A percentile compares a stretch with the other conserved stretches of the same genome.
These are phyloP conservation scores for Trichophyton simii DNA, from an alignment of 2,329 filamentous ascomycete genomes.

Conservation along the genomic window DNA sequence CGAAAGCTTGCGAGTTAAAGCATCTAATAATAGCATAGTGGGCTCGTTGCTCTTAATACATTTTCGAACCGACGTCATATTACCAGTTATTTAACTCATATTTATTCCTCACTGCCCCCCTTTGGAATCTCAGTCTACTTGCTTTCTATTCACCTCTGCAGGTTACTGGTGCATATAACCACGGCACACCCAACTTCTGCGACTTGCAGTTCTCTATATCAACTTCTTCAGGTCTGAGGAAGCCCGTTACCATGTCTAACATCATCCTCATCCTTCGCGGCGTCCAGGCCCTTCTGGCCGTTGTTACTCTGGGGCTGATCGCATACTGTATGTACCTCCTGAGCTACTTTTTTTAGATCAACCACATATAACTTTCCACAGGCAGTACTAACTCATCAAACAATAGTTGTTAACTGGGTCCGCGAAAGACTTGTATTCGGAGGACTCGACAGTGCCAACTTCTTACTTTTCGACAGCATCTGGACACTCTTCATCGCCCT, in stretches of 20 bases:
- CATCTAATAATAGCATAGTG: neutral
- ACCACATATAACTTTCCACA: neutral
- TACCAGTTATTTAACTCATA: neutral
- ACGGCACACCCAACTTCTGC: neutral
- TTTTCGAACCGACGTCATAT: neutral
- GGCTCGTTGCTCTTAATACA: neutral
- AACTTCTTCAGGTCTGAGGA: neutral
- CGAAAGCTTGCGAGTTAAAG: neutral
- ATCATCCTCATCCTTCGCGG: conserved; percentile 39
- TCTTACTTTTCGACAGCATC: conserved; percentile 65
- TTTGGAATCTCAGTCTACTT: neutral
- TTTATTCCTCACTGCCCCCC: neutral
- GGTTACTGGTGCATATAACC: neutral
- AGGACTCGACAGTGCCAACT: conserved; percentile 51
- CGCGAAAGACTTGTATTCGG: conserved; percentile 22
- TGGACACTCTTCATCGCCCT: conserved; percentile 62
- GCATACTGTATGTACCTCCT: conserved; percentile 49
- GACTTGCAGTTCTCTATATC: neutral
- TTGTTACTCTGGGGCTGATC: conserved; percentile 64
- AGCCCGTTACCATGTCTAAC: neutral
- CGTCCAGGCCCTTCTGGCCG: conserved; percentile 53
- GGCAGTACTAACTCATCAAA: neutral
- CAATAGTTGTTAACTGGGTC: conserved; percentile 45
- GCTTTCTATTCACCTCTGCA: neutral
- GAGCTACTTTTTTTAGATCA: neutral